Base-by-base conservation (phyloP, 805 yeast genomes). In the Sungouiella thailandica region DNA sequence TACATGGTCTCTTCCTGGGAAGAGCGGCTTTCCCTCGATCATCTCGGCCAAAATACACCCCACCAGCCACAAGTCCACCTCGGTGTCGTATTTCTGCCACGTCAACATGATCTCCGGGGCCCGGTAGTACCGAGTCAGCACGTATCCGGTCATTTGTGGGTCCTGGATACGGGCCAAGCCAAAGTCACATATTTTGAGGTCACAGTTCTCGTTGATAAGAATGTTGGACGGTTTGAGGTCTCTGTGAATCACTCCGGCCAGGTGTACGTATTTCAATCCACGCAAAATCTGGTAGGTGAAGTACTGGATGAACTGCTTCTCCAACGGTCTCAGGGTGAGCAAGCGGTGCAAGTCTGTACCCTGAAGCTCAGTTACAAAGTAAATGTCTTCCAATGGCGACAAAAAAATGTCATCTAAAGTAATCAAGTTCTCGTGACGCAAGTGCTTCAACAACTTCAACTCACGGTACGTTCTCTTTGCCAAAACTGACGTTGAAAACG, bases 91-190 rank as follows among this genome's bases (percentile, higher is more conserved):
- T 56, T 90, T 87, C 59, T 90, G 98, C 97, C 97, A 90, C 17
- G 97, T 88, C 44, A 90, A 74, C 98, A 90, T 90, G 60, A 90
- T 90, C 58, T 90, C 98, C 2, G 98, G 98, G 0, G 97, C 98
- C 43, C 98, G 76, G 62, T 90, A 90, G 67, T 88, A 90, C 53
- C 98, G 65, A 4, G 98, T 90, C 4, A 95, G 83, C 12, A 90
- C 98, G 58, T 90, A 90, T 7, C 97, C 98, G 1, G 97, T 90
- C 98, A 90, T 90, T 59, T 90, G 97, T 10, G 97, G 96, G 63
- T 90, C 98, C 67, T 90, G 97, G 53, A 90, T 84, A 56, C 98
- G 76, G 22, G 97, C 97, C 40, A 90, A 70, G 15, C 98, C 98
- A 57, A 90, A 86, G 60, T 86, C 96, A 63, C 95, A 86, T 49